Evolutionary conservation across 2,329 filamentous ascomycete genomes (phyloP), one percentile per base, ranked within the genome.

Genomic region (Ustulina deusta): DNA sequence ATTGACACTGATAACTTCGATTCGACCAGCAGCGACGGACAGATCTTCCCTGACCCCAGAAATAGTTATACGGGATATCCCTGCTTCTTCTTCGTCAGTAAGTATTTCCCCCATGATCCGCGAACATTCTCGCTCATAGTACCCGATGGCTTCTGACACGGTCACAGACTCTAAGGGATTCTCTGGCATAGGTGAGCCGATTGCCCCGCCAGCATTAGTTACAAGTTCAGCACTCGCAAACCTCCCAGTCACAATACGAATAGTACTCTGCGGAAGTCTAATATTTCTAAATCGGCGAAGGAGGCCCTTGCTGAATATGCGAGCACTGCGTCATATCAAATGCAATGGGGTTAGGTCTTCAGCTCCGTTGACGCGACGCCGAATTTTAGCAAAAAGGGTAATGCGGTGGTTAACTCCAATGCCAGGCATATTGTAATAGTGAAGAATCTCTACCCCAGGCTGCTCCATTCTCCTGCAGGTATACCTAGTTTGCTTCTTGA

Each of bases 71-170:
- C 44, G 20, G 44, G 27, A 1, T 15, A 27, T 15, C 44, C 44
- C 22, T 48, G 20, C 44, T 48, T 48, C 44, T 48, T 48, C 22
- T 48, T 48, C 17, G 13, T 48, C 13, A 20, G 44, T 48, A 48
- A 27, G 44, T 11, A 48, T 11, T 27, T 4, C 6, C 10, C 10
- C 22, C 36, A 40, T 40, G 9, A 25, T 27, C 6, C 20, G 6
- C 5, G 36, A 6, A 40, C 6, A 9, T 40, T 27, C 20, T 13
- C 44, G 1, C 22, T 25, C 10, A 27, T 48, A 9, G 5, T 25
- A 5, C 3, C 6, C 20, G 10, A 27, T 9, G 9, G 20, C 22
- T 25, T 48, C 10, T 48, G 13, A 48, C 44, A 48, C 13, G 42
- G 13, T 27, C 3, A 27, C 10, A 48, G 22, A 48, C 22, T 48